Evolutionary conservation across 768 basidiomycete genomes (phyloP), one percentile per base, ranked within the genome.

Genomic region (Auricularia heimuer): DNA sequence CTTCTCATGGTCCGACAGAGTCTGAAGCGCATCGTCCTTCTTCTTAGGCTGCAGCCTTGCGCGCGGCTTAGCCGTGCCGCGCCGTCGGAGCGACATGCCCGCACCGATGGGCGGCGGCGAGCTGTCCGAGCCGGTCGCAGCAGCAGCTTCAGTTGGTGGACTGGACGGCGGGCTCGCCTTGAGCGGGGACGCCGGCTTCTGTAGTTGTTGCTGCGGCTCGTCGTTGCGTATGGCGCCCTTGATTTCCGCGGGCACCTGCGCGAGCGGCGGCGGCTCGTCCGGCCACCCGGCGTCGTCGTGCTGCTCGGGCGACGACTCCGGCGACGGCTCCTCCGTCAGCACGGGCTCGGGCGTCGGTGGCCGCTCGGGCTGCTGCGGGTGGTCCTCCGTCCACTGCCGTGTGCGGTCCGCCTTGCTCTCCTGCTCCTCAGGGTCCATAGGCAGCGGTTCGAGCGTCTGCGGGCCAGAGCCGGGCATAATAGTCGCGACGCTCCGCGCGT

Each of bases 401-500:
- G 56, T 60, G 24, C 56, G 56, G 6, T 60, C 56, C 18, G 29
- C 54, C 54, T 8, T 18, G 54, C n/a, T 18, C 29, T 10, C n/a
- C 7, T 18, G 54, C 18, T 54, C n/a, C n/a, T 54, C 11, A 0
- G 4, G 1, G 18, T 54, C 54, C n/a, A 54, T 42, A 14, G 54
- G 54, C 29, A n/a, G 54, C n/a, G 54, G n/a, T 7, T 54, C n/a
- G 54, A n/a, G 54, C 54, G 54, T 54, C 54, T n/a, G n/a, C 18
- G 29, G 29, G 56, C 12, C 2, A 56, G 12, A 8, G 29, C 24
- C 54, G 2, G 87, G 80, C 2, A 85, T 78, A 56, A 92, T 78
- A 0, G 94, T 97, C 16, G 77, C 73, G 1, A 94, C 80, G 70
- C 92, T 94, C 39, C 83, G 71, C 4, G 83, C 76, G 69, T 94